phyloP scores from a whole-genome alignment of 352 stramenopile genomes.

The Elongisporangium undulatum region DNA sequence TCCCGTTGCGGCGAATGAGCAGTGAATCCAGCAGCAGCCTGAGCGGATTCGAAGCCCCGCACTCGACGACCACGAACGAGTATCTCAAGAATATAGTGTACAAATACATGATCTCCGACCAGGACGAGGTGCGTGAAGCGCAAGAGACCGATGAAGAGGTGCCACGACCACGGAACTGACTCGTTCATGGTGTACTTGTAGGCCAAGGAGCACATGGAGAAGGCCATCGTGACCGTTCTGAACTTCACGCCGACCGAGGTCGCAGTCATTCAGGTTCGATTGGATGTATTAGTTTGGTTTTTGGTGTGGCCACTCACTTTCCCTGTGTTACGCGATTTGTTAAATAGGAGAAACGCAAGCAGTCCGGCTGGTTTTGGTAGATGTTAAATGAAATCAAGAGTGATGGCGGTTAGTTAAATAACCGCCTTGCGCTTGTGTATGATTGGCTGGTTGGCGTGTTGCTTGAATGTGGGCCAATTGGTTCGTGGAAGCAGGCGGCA shows the following conservation, averaged over 20 bases:
- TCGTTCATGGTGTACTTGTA: conserved; percentile 10
- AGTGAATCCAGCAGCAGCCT: conserved; percentile 76
- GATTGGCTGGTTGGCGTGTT: not conserved
- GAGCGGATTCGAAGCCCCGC: conserved; percentile 74
- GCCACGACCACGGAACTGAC: not conserved
- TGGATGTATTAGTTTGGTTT: not conserved
- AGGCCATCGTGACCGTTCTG: conserved; percentile 82
- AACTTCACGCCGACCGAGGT: conserved; percentile 77
- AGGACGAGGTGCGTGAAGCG: conserved; percentile 45
- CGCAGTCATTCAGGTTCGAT: conserved; percentile 41
- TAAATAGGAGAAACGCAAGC: conserved; percentile 46
- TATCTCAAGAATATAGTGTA: conserved; percentile 91
- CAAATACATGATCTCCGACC: conserved; percentile 89
- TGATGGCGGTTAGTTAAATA: not conserved
- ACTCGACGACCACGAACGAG: conserved; percentile 81
- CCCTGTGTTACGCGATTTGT: not conserved
- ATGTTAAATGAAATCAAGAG: not conserved
- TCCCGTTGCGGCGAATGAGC: conserved; percentile 62
- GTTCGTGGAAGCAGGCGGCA: not conserved
- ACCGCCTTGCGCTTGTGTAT: not conserved
- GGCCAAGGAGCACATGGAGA: conserved; percentile 88
- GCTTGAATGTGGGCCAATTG: not conserved
- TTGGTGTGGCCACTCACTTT: not conserved
- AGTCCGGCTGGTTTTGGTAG: conserved; percentile 70
- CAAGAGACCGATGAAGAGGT: not conserved